Evolutionary conservation across 768 basidiomycete species (phyloP), one percentile per base, ranked within the genome.

Genomic region (Russula abietina): DNA sequence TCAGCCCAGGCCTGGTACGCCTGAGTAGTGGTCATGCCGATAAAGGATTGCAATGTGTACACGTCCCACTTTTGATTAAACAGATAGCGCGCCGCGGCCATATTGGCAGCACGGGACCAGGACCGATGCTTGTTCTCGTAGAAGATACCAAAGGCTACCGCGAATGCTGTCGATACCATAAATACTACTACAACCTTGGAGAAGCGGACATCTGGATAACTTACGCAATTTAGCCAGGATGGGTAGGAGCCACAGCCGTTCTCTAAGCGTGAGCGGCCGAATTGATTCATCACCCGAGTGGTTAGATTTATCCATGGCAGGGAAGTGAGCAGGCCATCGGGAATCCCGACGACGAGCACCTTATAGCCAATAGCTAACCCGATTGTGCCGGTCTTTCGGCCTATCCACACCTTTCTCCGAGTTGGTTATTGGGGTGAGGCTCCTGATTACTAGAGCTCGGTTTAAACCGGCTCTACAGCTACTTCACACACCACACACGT

Each of bases 61-160:
- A 59, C 24, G 8, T 58, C 56, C 55, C 61, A 57, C 1, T 59
- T 41, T 2, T 51, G 55, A 41, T 19, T 1, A 11, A 60, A 33
- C 2, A 64, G 1, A 24, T 64, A 32, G 26, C 62, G 62, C 24
- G 22, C 16, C 10, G 4, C 3, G 11, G 62, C 57, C 4, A 64
- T 4, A 2, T 60, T 46, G 12, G 46, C 22, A 2, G 62, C 59
- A 7, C 11, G 32, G 17, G 50, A 45, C 62, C 62, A 63, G 2
- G 62, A 60, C 50, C 62, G 36, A 9, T 52, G 52, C 28, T 38
- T 24, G 22, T 60, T 64, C 33, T 38, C 53, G 24, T 26, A 45
- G 19, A 64, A 64, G 43, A 64, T 30, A 16, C 62, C 62, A 14
- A 55, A 2, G 2, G 46, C 57, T 10, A 64, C 16, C 14, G 62